These are phyloP conservation scores for Calcarisporium arbuscula DNA, from an alignment of 2,329 filamentous ascomycete genomes.

Conservation along the genomic window DNA sequence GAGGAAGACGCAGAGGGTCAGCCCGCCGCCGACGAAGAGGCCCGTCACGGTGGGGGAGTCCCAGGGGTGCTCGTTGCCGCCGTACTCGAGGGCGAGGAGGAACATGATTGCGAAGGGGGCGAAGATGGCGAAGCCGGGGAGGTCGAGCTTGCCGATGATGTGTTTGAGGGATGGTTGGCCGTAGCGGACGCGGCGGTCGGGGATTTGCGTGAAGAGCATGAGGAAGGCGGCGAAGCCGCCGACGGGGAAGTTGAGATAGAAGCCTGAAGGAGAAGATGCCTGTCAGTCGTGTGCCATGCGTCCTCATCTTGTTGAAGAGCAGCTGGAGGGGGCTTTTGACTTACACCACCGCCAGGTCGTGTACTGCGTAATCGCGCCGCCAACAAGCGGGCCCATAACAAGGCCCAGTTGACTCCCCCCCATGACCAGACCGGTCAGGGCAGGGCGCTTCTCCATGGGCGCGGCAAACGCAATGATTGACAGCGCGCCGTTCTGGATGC, in stretches of 20 bases:
- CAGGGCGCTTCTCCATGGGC: conserved; percentile 16
- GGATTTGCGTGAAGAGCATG: conserved; percentile 27
- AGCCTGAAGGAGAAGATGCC: conserved; percentile 20
- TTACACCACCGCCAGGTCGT: conserved; percentile 39
- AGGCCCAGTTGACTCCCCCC: conserved; percentile 25
- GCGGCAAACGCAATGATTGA: conserved; percentile 25
- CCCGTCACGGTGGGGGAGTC: conserved; percentile 27
- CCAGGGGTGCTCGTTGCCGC: conserved; percentile 19
- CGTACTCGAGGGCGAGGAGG: conserved; percentile 29
- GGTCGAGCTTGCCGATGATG: conserved; percentile 28
- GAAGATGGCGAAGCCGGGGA: conserved; percentile 28
- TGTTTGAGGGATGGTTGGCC: conserved; percentile 25
- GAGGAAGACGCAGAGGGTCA: conserved; percentile 18
- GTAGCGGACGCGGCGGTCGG: conserved; percentile 27
- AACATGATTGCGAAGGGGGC: conserved; percentile 37
- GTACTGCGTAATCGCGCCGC: conserved; percentile 31
- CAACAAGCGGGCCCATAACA: conserved; percentile 34
- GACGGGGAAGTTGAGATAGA: conserved; percentile 42
- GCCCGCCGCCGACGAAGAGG: conserved; percentile 25
- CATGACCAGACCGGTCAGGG: background rate
- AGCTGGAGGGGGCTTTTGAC: conserved; percentile 2
- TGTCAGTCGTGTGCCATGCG: background rate
- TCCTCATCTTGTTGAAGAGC: no score
- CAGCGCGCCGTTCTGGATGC: conserved; percentile 30
- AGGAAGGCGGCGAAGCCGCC: conserved; percentile 27